Evolutionary conservation across 208 protist genomes (phyloP).

Genomic region (Wallacemonas rigidus): DNA sequence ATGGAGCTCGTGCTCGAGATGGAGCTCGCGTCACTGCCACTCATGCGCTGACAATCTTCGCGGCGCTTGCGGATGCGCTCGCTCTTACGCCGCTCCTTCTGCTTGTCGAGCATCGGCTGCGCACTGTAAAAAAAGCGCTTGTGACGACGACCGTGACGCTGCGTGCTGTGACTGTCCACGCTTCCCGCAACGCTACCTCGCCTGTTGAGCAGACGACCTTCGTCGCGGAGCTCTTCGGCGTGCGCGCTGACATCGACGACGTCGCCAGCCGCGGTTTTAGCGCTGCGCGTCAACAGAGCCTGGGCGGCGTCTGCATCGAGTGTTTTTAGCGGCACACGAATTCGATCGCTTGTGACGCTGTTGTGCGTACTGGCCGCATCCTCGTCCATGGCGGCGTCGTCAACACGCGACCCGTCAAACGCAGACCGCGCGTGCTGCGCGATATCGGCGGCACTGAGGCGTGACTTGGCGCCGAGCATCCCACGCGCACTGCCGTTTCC

Average conservation of each 20-base stretch:
- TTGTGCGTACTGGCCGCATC: not conserved
- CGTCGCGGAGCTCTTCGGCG: no score
- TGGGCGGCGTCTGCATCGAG: not conserved
- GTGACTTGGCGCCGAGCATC: not conserved
- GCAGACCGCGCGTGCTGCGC: no score
- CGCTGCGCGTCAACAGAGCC: not conserved
- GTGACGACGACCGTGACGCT: constrained; percentile 12
- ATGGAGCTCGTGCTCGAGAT: not conserved
- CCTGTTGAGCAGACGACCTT: no score
- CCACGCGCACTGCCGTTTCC: not conserved
- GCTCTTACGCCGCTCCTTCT: constrained; percentile 16
- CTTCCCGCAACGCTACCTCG: not conserved
- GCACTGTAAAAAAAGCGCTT: constrained; percentile 18
- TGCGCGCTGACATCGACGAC: no score
- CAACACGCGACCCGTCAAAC: not conserved
- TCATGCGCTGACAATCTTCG: not conserved
- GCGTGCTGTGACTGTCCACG: not conserved
- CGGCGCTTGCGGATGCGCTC: constrained; percentile 8
- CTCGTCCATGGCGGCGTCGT: not conserved
- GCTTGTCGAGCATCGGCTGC: constrained; percentile 18
- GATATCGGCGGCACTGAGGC: no score
- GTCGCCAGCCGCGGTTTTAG: no score
- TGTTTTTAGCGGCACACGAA: not conserved
- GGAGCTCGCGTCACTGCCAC: constrained; percentile 19
- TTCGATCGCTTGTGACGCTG: no score